Evolutionary conservation across 2,329 filamentous ascomycete genomes (phyloP), one percentile per base, ranked within the genome.

Genomic region (Claviceps sp.): DNA sequence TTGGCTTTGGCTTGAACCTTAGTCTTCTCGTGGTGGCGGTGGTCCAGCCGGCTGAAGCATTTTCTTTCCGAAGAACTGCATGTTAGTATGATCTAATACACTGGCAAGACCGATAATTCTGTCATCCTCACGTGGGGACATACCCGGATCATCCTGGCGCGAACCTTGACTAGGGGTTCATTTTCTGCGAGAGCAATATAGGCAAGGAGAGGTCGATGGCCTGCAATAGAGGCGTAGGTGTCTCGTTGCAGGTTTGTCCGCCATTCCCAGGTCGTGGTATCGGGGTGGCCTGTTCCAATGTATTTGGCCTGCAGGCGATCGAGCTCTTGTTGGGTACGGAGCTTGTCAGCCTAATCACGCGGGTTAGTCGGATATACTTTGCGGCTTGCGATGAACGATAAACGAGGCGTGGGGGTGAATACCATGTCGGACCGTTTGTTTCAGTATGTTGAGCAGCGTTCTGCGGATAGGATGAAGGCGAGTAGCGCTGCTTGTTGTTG

Each of bases 181-280:
- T 93, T 93, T 72, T 94, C 82, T 0, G 90, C 91, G 48, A 97
- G 82, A 18, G 86, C 79, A 75, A 96, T 89, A 68, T 95, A 96
- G 41, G 86, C 82, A 16, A 97, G 76, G 55, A 96, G 76, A 7
- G 89, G 86, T 16, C 89, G 86, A 66, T 98, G 93, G 20, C 93
- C 93, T 57, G 93, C 79, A 62, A 95, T 90, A 56, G 84, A 89
- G 20, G 89, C 81, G 65, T 91, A 90, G 22, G 85, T 94, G 73
- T 98, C 93, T 66, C 93, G 89, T 65, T 89, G 81, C 65, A 97
- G 91, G 72, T 97, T 98, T 55, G 86, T 90, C 49, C 85, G 85
- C 89, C 90, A 98, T 72, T 98, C 93, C 82, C 93, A 93, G 68
- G 88, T 94, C 26, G 89, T 95, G 14, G 91, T 97, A 72, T 98